Percentiles rank a stretch among this genome's conserved stretches.
These are phyloP conservation scores for Calonectria honghensis DNA, from an alignment of 2,329 filamentous ascomycete genomes.

Conservation along the genomic window DNA sequence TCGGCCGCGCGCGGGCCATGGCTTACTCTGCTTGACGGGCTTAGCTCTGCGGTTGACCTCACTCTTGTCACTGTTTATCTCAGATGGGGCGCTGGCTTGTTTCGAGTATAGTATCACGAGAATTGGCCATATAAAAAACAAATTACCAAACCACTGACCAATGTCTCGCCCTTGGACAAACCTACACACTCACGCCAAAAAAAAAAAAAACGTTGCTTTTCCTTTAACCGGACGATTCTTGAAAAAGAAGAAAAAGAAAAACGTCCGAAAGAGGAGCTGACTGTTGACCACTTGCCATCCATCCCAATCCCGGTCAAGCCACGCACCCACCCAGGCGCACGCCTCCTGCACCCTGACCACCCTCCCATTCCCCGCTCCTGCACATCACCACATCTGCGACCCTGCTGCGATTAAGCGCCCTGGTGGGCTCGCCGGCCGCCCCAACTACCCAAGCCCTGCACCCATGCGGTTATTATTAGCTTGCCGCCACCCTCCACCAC, in stretches of 20 bases:
- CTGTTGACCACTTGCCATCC: constrained; percentile 13
- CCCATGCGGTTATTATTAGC: constrained; percentile 55
- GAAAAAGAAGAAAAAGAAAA: constrained; percentile 4
- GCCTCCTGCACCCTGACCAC: constrained; percentile 31
- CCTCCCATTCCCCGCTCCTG: constrained; percentile 42
- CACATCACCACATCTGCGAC: constrained; percentile 47
- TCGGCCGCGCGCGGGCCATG: constrained; percentile 28
- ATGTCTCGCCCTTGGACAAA: background rate
- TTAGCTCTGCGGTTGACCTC: constrained; percentile 15
- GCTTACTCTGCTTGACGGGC: background rate
- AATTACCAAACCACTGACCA: background rate
- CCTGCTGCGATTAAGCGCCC: constrained; percentile 52
- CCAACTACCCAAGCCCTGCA: constrained; percentile 47
- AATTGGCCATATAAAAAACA: background rate
- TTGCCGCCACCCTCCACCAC: constrained; percentile 48
- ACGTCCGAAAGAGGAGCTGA: constrained; percentile 12
- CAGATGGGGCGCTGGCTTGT: background rate
- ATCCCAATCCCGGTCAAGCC: constrained; percentile 18
- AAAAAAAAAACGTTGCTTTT: background rate
- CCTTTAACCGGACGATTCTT: background rate
- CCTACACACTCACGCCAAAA: background rate
- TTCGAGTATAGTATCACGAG: background rate
- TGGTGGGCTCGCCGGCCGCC: constrained; percentile 47
- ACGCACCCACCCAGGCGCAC: constrained; percentile 27
- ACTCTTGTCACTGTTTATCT: background rate